Evolutionary conservation across 805 yeast genomes (phyloP), one percentile per base, ranked within the genome.

Genomic region (Ogataea paraovalis): DNA sequence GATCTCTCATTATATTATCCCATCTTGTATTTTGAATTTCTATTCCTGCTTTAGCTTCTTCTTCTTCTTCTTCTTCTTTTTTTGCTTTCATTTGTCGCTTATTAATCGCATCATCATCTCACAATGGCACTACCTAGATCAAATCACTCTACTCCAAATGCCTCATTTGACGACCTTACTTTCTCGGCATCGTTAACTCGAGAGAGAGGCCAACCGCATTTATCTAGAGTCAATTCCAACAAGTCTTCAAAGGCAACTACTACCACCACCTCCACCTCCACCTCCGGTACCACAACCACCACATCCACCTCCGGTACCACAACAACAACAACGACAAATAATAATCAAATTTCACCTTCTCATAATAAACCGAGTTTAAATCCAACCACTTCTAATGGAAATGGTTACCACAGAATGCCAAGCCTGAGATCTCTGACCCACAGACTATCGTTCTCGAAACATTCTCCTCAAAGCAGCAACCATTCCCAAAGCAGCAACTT

Each of bases 361-460:
- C 28, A 22, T n/a, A 38, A n/a, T 22, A 12, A 18, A 3, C 9
- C 25, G 3, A 14, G 5, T 21, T 3, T 28, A 22, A 22, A 12
- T n/a, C 12, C 42, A 16, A n/a, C 36, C 28, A 25, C 6, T 10
- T 25, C 28, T 14, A 36, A 27, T 27, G 44, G 48, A 12, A 44
- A 39, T 20, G 51, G 51, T 1, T 41, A 39, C 23, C 44, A 48
- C 20, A 32, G 50, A 38, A 43, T 49, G 21, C 46, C 59, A 18
- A 49, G 58, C 4, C 43, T 58, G 19, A 58, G 54, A 38, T 46
- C 57, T 27, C 45, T 61, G 8, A 58, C 61, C 9, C 60, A 62
- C 22, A 47, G 62, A 46, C 54, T 61, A 13, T 60, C 65, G 9
- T 63, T 63, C 43, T 48, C 65, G 10, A 63, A 63, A 40, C 62